Evolutionary conservation across 2,329 filamentous ascomycete genomes (phyloP).

Genomic region (Nigrospora osmanthi): DNA sequence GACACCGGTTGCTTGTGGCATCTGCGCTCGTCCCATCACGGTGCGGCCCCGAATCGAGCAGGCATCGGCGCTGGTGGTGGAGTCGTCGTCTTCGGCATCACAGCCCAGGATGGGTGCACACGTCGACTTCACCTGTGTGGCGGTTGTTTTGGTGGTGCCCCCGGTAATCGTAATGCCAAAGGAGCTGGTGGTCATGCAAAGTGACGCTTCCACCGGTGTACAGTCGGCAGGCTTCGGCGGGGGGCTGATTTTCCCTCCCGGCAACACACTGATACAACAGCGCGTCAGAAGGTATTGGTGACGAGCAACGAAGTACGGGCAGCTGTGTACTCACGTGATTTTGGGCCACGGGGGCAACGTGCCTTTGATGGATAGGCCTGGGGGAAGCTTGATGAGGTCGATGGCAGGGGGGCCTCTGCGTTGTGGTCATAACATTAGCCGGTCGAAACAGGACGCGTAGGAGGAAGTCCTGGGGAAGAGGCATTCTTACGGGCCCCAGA

Average conservation of each 20-base stretch:
- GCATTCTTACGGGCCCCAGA: neutral
- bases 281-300: neutral
- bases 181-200: neutral
- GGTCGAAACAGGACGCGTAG: neutral
- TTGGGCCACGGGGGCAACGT: neutral
- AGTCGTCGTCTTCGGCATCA: neutral
- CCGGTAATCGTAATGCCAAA: neutral
- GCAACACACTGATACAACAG: neutral
- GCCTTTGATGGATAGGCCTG: neutral
- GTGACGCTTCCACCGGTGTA: neutral
- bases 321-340: neutral
- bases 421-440: neutral
- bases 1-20: neutral
- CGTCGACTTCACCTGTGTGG: neutral
- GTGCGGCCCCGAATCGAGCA: neutral
- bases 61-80: neutral
- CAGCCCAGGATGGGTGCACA: neutral
- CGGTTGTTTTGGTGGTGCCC: neutral
- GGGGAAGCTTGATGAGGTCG: neutral
- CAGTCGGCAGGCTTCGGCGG: neutral
- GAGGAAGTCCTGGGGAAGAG: neutral
- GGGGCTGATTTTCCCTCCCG: neutral
- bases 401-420: neutral
- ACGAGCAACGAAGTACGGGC: neutral
- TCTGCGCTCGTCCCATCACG: neutral